phyloP scores from a whole-genome alignment of 768 basidiomycete genomes.

The Clitopilus passeckerianus region DNA sequence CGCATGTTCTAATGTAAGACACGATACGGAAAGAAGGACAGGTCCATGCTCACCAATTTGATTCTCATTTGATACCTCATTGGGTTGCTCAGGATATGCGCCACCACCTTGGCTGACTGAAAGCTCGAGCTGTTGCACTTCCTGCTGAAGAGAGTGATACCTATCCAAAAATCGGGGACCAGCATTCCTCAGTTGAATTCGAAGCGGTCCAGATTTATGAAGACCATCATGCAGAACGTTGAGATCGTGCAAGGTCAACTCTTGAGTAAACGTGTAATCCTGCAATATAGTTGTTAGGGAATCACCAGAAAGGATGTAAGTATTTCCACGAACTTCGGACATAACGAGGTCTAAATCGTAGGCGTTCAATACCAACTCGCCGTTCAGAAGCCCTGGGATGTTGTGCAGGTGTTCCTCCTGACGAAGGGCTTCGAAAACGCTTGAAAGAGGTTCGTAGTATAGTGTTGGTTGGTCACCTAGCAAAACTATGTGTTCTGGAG shows the following conservation, averaged over 20 bases:
- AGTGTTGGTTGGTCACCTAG: conserved; percentile 62
- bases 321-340: conserved; percentile 49
- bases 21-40: too few relatives aligned
- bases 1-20: too few relatives aligned
- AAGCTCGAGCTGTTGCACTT: conserved; percentile 31
- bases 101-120: neutral
- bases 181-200: conserved; percentile 43
- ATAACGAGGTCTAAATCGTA: conserved; percentile 60
- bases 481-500: conserved; percentile 34
- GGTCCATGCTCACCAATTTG: too few relatives aligned
- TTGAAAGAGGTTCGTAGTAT: conserved; percentile 71
- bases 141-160: conserved; percentile 59
- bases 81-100: neutral
- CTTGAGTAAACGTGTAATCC: conserved; percentile 68
- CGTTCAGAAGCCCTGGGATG: conserved; percentile 43
- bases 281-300: conserved; percentile 18
- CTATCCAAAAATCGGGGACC: conserved; percentile 62
- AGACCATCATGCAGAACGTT: conserved; percentile 66
- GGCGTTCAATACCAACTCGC: conserved; percentile 68
- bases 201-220: conserved; percentile 57
- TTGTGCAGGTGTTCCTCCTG: conserved; percentile 49
- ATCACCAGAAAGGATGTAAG: neutral
- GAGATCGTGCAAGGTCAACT: conserved; percentile 69
- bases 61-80: neutral
- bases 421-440: conserved; percentile 69